Evolutionary conservation across 2,329 filamentous ascomycete species (phyloP).

Genomic region (Claviceps cyperi): DNA sequence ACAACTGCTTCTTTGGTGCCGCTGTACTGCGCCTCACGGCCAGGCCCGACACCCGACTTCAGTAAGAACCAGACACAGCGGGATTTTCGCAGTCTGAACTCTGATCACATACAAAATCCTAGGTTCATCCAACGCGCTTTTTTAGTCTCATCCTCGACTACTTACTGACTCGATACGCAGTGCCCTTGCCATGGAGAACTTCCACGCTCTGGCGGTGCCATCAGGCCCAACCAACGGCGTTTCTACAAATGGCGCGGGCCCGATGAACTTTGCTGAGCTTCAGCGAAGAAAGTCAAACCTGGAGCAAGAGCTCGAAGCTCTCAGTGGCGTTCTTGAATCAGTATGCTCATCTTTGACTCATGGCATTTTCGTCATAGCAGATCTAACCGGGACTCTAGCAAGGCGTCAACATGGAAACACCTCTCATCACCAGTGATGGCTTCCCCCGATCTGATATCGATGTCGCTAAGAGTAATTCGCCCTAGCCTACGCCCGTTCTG

Average conservation of each 20-base stretch:
- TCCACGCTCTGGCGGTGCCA: constrained; percentile 45
- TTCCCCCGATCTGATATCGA: constrained; percentile 90
- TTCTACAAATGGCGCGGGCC: constrained; percentile 43
- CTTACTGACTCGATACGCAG: background rate
- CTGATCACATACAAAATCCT: background rate
- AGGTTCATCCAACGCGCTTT: background rate
- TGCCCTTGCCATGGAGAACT: constrained; percentile 31
- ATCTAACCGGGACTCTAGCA: constrained; percentile 43
- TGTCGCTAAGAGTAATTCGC: constrained; percentile 80
- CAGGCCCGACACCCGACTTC: background rate
- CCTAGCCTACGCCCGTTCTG: background rate
- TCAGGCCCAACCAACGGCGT: constrained; percentile 61
- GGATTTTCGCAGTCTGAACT: background rate
- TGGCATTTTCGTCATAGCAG: too few relatives aligned
- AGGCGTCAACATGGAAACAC: constrained; percentile 82
- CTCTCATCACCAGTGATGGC: constrained; percentile 74
- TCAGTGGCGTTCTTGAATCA: constrained; percentile 77
- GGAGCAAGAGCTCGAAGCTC: constrained; percentile 73
- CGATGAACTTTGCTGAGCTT: constrained; percentile 63
- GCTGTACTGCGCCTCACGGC: background rate
- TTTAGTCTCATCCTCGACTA: background rate
- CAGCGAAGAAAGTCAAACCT: constrained; percentile 72
- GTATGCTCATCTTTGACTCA: constrained; percentile 33
- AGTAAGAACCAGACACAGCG: background rate
- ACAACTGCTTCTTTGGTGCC: background rate